These are phyloP conservation scores for Echria macrotheca DNA, from an alignment of 495 filamentous ascomycete genomes.

Conservation along the genomic window DNA sequence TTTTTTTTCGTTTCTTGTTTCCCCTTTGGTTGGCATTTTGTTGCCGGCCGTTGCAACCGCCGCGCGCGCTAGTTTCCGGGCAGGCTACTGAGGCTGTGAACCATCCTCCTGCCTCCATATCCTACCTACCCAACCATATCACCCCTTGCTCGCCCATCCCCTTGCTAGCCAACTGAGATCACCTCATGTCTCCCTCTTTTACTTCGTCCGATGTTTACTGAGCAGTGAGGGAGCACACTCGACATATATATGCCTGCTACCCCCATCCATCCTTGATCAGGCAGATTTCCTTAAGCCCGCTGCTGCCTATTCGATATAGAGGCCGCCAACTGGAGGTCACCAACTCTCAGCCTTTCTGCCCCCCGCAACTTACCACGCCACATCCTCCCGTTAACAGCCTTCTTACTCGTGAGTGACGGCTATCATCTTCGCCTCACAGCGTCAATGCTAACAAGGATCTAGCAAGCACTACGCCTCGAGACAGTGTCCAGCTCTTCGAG, in stretches of 20 bases:
- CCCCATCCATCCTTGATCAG: neutral
- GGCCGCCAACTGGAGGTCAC: conserved; percentile 1
- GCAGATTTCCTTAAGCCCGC: conserved; percentile 2
- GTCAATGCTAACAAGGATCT: no score
- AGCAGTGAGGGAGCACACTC: neutral
- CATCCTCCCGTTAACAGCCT: no score
- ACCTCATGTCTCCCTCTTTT: neutral
- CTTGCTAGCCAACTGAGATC: no score
- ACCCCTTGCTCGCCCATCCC: neutral
- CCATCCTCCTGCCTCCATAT: neutral
- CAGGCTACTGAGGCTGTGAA: conserved; percentile 10
- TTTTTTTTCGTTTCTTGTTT: neutral
- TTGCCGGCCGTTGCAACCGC: conserved; percentile 5
- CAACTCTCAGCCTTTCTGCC: neutral
- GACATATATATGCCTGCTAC: neutral
- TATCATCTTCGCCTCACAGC: neutral
- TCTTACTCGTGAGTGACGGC: neutral
- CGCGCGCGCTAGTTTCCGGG: neutral
- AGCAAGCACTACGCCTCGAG: conserved; percentile 4
- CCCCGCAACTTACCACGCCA: neutral
- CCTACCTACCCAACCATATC: neutral
- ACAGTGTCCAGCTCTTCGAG: no score
- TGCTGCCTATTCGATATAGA: conserved; percentile 4
- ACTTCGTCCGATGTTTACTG: neutral
- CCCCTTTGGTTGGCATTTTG: neutral